These are phyloP conservation scores for Paradendryphiella salina DNA, from an alignment of 2,329 filamentous ascomycete species.

Conservation along the genomic window DNA sequence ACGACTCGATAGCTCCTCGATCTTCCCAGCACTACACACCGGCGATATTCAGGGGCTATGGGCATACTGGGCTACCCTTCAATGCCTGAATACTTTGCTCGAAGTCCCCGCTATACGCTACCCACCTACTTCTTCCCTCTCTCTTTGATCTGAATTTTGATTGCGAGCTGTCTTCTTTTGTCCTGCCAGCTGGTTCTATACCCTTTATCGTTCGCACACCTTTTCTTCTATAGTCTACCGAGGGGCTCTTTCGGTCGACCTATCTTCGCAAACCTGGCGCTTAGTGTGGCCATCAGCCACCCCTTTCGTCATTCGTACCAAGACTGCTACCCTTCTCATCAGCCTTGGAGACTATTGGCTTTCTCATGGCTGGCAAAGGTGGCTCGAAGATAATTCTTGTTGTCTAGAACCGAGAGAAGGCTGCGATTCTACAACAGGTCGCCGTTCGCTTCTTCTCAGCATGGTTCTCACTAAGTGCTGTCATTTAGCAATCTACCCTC, in stretches of 20 bases:
- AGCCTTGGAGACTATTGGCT: not conserved
- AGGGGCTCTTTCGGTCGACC: not conserved
- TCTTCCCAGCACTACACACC: not conserved
- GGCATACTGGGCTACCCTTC: not conserved
- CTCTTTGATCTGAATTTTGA: not conserved
- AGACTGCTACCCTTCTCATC: not conserved
- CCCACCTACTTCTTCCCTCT: not conserved
- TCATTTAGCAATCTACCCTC: not conserved
- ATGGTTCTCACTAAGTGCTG: not conserved
- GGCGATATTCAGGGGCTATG: not conserved
- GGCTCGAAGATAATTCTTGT: not conserved
- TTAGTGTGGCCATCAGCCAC: not conserved
- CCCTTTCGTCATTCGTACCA: too few species aligned
- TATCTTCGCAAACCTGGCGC: not conserved
- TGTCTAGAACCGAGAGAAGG: not conserved
- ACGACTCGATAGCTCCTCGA: slow-evolving; percentile 22
- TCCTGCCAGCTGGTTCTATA: slow-evolving; percentile 14
- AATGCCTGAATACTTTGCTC: not conserved
- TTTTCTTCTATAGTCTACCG: not conserved
- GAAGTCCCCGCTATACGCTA: not conserved
- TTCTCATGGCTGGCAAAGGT: not conserved
- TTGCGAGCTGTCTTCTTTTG: slow-evolving; percentile 10
- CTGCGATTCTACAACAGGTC: not conserved
- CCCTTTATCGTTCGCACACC: slow-evolving; percentile 6
- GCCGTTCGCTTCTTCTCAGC: not conserved